Conservation (phyloP, 768 basidiomycete genomes). For the Calocera cornea region DNA sequence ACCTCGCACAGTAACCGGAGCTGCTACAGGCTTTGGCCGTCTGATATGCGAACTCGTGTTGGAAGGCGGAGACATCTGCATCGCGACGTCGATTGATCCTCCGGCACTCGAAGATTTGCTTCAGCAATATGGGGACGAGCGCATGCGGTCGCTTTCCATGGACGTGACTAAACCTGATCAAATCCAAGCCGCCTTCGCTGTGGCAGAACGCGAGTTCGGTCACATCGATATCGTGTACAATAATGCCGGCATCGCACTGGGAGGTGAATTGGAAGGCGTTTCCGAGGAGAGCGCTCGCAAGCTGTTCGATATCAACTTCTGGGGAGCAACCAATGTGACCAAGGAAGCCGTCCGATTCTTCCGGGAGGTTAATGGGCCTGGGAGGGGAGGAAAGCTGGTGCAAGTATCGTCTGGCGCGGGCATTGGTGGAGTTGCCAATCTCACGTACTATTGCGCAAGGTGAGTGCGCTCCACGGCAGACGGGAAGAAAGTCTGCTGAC, state of each 20-base stretch:
- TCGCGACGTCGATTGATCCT: constrained; percentile 34
- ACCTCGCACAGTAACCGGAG: constrained; percentile 37
- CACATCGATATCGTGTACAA: constrained; percentile 35
- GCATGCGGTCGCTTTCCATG: constrained; percentile 28
- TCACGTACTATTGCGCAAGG: background rate
- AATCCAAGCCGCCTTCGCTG: constrained; percentile 26
- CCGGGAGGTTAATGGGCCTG: background rate
- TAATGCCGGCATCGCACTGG: constrained; percentile 27
- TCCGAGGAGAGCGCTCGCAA: constrained; percentile 24
- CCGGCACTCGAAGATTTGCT: constrained; percentile 23
- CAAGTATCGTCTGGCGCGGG: background rate
- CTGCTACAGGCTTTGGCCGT: constrained; percentile 30
- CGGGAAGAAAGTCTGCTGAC: too few relatives aligned
- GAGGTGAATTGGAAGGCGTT: constrained; percentile 30
- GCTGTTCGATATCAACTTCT: constrained; percentile 31
- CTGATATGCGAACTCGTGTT: constrained; percentile 26
- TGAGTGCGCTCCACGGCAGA: too few relatives aligned
- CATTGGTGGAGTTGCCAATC: background rate
- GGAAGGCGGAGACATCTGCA: constrained; percentile 28
- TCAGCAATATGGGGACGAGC: constrained; percentile 20
- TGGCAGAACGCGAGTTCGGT: constrained; percentile 28
- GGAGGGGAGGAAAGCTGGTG: constrained; percentile 1
- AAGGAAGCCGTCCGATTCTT: constrained; percentile 13
- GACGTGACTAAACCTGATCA: constrained; percentile 28
- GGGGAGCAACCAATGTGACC: constrained; percentile 27